A percentile compares a stretch with the other conserved stretches of the same genome.
phyloP scores from a whole-genome alignment of 352 stramenopile genomes.

The Pythium sukuiense region DNA sequence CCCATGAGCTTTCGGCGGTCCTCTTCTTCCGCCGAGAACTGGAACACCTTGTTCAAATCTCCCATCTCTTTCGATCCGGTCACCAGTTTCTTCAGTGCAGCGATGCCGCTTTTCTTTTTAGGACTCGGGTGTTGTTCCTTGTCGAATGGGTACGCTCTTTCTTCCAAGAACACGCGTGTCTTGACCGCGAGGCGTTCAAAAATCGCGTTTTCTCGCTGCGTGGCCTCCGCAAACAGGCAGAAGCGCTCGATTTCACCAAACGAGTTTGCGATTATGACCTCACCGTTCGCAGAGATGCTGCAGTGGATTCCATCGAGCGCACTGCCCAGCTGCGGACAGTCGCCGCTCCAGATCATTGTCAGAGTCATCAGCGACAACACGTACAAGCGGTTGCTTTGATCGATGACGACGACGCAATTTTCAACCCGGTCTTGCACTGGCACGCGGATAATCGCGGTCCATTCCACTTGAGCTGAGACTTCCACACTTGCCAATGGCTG shows the following conservation, averaged over 20 bases:
- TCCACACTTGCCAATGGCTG: slow-evolving; percentile 57
- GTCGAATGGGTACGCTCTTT: slow-evolving; percentile 36
- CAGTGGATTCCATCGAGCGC: slow-evolving; percentile 43
- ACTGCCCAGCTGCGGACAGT: slow-evolving; percentile 37
- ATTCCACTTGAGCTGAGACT: slow-evolving; percentile 39
- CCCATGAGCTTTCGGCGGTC: slow-evolving; percentile 62
- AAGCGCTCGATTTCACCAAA: slow-evolving; percentile 72
- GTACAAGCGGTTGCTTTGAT: slow-evolving; percentile 68
- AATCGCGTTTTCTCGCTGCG: slow-evolving; percentile 54
- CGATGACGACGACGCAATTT: slow-evolving; percentile 60
- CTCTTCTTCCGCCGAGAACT: slow-evolving; percentile 60
- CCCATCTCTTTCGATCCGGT: slow-evolving; percentile 55
- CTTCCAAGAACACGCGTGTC: slow-evolving; percentile 41
- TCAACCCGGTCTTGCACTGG: slow-evolving; percentile 57
- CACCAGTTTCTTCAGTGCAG: slow-evolving; percentile 78
- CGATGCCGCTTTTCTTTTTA: slow-evolving; percentile 58
- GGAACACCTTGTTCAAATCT: slow-evolving; percentile 77
- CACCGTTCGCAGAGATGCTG: slow-evolving; percentile 47
- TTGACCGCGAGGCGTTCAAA: slow-evolving; percentile 56
- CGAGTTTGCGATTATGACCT: slow-evolving; percentile 57
- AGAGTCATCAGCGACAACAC: slow-evolving; percentile 62
- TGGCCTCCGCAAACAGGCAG: slow-evolving; percentile 55
- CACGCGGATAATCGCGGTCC: slow-evolving; percentile 53
- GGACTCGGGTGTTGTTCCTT: slow-evolving; percentile 32
- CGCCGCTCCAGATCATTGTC: slow-evolving; percentile 47